Conservation (phyloP, 78 protist genomes). For the Neovahlkampfia damariscottae region DNA sequence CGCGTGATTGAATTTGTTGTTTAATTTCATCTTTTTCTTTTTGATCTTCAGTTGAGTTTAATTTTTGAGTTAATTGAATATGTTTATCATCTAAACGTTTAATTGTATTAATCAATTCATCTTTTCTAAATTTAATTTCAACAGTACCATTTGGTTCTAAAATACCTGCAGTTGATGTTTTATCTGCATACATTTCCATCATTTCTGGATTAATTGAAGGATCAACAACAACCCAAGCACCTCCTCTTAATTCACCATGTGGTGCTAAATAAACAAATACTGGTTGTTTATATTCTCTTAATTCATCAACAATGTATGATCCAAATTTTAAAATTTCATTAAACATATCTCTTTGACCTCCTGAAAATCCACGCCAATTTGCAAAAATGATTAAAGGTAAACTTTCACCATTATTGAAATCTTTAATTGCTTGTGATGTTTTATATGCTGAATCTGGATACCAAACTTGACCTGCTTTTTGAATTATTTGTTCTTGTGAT, state of each 20-base stretch:
- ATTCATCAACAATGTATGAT: slow-evolving; percentile 83
- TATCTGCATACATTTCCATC: slow-evolving; percentile 89
- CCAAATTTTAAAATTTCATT: slow-evolving; percentile 95
- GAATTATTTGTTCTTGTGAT: slow-evolving; percentile 32
- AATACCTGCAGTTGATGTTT: slow-evolving; percentile 78
- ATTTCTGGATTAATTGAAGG: slow-evolving; percentile 71
- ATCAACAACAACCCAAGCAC: slow-evolving; percentile 97
- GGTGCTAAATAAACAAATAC: slow-evolving; percentile 89
- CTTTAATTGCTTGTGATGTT: slow-evolving; percentile 90
- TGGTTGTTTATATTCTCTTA: slow-evolving; percentile 78
- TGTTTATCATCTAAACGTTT: slow-evolving; percentile 45
- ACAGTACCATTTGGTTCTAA: slow-evolving; percentile 86
- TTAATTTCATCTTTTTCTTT: neutral
- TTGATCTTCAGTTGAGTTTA: neutral
- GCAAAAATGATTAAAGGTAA: slow-evolving; percentile 87
- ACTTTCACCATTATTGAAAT: slow-evolving; percentile 73
- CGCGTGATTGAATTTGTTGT: slow-evolving; percentile 12
- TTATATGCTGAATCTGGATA: slow-evolving; percentile 91
- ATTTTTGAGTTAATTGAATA: neutral
- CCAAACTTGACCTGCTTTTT: slow-evolving; percentile 95
- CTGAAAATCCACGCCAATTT: slow-evolving; percentile 95
- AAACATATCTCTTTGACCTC: slow-evolving; percentile 96
- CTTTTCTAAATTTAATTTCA: slow-evolving; percentile 59
- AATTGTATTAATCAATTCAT: slow-evolving; percentile 57
- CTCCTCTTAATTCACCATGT: slow-evolving; percentile 82